These are phyloP conservation scores for Jacaranda mimosifolia DNA, from an alignment of 257 asterid species.

Conservation along the genomic window DNA sequence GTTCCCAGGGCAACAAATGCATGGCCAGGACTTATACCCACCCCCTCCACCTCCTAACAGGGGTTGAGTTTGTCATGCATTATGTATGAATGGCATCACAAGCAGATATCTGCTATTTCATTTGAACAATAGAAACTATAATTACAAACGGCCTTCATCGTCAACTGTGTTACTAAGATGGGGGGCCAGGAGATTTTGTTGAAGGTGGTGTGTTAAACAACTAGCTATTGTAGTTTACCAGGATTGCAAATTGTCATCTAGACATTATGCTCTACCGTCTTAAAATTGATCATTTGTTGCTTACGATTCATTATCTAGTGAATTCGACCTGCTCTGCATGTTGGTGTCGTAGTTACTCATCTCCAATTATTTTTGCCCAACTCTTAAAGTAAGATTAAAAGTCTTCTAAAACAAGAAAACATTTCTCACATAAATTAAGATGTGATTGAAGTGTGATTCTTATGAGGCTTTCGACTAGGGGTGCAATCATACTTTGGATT, in stretches of 20 bases:
- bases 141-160: neutral
- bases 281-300: too few species aligned
- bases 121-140: neutral
- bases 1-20: conserved; percentile 78
- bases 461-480: too few species aligned
- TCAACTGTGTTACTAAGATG: conserved; percentile 1
- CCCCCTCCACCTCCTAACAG: conserved; percentile 82
- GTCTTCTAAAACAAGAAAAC: too few species aligned
- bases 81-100: neutral
- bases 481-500: too few species aligned
- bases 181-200: neutral
- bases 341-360: too few species aligned
- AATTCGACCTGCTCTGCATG: too few species aligned
- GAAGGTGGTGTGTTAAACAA: neutral
- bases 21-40: conserved; percentile 64
- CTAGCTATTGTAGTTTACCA: neutral
- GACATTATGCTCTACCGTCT: neutral
- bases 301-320: too few species aligned
- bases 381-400: too few species aligned
- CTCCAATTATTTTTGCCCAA: too few species aligned
- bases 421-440: too few species aligned
- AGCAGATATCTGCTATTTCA: neutral
- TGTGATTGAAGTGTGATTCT: too few species aligned
- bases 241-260: conserved; percentile 7
- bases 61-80: conserved; percentile 52